A percentile compares a stretch with the other conserved stretches of the same genome.
Evolutionary conservation across 2,329 filamentous ascomycete species (phyloP).

Genomic region (Blumeria graminis): DNA sequence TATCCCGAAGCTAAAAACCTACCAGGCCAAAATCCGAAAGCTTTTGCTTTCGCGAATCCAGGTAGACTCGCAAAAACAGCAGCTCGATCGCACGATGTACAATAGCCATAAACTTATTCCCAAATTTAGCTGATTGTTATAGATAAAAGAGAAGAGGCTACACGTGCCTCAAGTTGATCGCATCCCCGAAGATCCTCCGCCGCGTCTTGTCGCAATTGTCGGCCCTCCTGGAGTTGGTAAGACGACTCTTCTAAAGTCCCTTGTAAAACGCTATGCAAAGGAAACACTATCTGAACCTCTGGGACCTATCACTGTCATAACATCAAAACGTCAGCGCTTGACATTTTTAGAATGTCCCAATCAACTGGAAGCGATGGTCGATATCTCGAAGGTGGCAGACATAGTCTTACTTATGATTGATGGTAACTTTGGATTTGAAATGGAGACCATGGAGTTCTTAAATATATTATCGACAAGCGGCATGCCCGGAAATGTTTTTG

Average conservation of each 20-base stretch:
- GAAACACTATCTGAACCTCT: conserved; percentile 76
- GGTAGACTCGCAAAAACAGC: conserved; percentile 17
- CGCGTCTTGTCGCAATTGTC: conserved; percentile 78
- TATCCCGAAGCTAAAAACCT: neutral
- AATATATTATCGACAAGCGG: conserved; percentile 82
- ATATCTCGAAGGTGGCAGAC: conserved; percentile 89
- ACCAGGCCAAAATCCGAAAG: conserved; percentile 16
- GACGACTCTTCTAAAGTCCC: conserved; percentile 81
- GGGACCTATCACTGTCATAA: conserved; percentile 86
- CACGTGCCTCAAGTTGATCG: conserved; percentile 95
- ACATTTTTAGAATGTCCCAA: conserved; percentile 97
- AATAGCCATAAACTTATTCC: conserved; percentile 3
- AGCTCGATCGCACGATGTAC: conserved; percentile 28
- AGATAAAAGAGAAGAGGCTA: conserved; percentile 86
- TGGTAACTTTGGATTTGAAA: conserved; percentile 95
- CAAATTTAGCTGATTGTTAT: conserved; percentile 3
- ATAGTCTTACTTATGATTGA: conserved; percentile 97
- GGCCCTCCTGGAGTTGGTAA: conserved; percentile 90
- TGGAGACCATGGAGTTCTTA: conserved; percentile 99
- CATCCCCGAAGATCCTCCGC: conserved; percentile 82
- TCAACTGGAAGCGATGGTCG: conserved; percentile 86
- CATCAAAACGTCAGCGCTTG: conserved; percentile 79
- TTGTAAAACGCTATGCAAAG: conserved; percentile 86
- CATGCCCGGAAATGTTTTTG: conserved; percentile 97
- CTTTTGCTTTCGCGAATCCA: conserved; percentile 16